Evolutionary conservation across 768 basidiomycete genomes (phyloP), one percentile per base, ranked within the genome.

Genomic region (Hydnomerulius pinastri): DNA sequence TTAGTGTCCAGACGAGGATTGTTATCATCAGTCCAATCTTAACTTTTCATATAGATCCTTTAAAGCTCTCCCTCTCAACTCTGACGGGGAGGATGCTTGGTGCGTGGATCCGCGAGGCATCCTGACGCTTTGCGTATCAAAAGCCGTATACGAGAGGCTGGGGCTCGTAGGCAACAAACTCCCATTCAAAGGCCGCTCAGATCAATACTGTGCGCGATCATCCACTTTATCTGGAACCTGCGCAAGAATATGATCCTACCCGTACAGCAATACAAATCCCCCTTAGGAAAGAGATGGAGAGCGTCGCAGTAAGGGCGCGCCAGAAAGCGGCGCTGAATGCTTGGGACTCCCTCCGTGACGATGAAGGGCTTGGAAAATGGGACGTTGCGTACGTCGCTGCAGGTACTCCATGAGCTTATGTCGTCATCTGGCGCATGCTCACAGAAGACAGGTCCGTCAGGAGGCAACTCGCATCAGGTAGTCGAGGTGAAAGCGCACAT

Each of bases 21-120:
- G 18, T 8, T 7, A 15, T 41, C 30, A 32, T 17, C 33, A n/a
- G n/a, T n/a, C n/a, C n/a, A n/a, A n/a, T n/a, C n/a, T n/a, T n/a
- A n/a, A n/a, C 20, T 39, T 9, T 18, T 37, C 11, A 43, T 36
- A 24, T 40, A 81, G 79, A 24, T 56, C 60, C 4, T 56, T 79
- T 35, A 66, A 73, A 25, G 68, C 74, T 32, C 50, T 79, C 24
- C 60, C 64, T 8, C 39, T 63, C 50, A 50, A 61, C 4, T 56
- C 66, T 21, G 59, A 62, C 21, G 56, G 61, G 5, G 78, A 82
- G 25, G 86, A 87, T 52, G 75, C 74, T 2, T 90, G 89, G 88
- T 86, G 84, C 58, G 71, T 88, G 48, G 86, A 89, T 58, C 71
- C 76, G 2, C 77, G 83, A 15, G 82, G 83, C 4, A 56, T 82